Evolutionary conservation across 129 eudicot genomes (phyloP).

Genomic region (Gnaphalium uliginosum): DNA sequence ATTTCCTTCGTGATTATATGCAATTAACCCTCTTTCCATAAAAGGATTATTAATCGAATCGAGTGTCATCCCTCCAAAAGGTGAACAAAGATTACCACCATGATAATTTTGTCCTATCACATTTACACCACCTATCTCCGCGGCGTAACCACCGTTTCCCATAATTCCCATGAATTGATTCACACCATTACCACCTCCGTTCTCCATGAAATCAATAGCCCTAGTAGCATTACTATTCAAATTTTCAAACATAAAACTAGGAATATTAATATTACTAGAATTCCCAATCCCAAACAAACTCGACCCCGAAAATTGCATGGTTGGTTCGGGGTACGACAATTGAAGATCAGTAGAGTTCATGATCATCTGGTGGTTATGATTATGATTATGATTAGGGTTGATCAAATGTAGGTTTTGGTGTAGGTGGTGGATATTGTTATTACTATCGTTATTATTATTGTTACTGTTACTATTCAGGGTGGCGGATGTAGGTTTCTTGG

Average conservation of each 20-base stretch:
- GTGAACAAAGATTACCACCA: constrained; percentile 37
- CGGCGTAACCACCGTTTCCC: constrained; percentile 31
- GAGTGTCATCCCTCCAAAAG: constrained; percentile 58
- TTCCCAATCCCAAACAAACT: constrained; percentile 48
- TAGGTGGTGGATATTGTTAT: constrained; percentile 4
- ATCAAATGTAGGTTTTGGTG: constrained; percentile 25
- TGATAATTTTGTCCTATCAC: constrained; percentile 33
- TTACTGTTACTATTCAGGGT: not conserved
- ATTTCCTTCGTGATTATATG: constrained; percentile 41
- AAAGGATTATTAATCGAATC: constrained; percentile 40
- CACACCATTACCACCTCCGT: constrained; percentile 33
- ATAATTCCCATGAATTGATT: constrained; percentile 37
- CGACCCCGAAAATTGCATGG: constrained; percentile 44
- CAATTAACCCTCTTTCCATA: constrained; percentile 53
- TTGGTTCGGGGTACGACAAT: constrained; percentile 55
- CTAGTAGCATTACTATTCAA: constrained; percentile 25
- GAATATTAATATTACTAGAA: constrained; percentile 31
- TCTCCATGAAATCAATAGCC: constrained; percentile 65
- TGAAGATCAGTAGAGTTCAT: constrained; percentile 57
- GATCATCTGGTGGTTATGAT: constrained; percentile 29
- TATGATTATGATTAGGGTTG: constrained; percentile 11
- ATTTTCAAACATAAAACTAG: constrained; percentile 41
- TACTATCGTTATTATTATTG: not conserved
- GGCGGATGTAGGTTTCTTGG: constrained; percentile 48
- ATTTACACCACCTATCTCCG: constrained; percentile 33